phyloP scores from a whole-genome alignment of 148 eudicot species.

The Rhododendron vialii region DNA sequence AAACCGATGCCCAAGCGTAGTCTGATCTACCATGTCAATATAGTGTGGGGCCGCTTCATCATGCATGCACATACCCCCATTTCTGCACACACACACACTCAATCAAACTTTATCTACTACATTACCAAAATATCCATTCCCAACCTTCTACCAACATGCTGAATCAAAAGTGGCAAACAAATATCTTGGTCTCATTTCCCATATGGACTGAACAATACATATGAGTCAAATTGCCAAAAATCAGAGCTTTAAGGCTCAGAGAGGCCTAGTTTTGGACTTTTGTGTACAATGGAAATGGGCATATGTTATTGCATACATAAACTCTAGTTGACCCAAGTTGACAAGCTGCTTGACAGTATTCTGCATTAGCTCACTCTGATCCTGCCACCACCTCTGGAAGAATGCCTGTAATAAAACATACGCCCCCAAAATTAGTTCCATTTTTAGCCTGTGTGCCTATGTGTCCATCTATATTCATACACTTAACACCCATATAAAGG shows the following conservation, averaged over 20 bases:
- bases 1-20: constrained; percentile 81
- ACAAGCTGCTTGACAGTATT: constrained; percentile 54
- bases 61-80: constrained; percentile 96
- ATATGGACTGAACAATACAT: neutral
- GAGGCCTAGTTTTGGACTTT: neutral
- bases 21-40: constrained; percentile 98
- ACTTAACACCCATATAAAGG: neutral
- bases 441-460: neutral
- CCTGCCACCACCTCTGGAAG: constrained; percentile 96
- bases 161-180: neutral
- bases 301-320: constrained; percentile 45
- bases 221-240: neutral
- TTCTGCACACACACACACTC: constrained; percentile 41
- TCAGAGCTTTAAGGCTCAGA: neutral
- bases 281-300: neutral
- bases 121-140: neutral
- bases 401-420: constrained; percentile 57
- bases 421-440: neutral
- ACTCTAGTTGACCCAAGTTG: constrained; percentile 79
- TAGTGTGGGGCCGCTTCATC: constrained; percentile 96
- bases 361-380: constrained; percentile 57
- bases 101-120: neutral
- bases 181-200: neutral
- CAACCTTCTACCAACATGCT: neutral
- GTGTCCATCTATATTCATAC: neutral